phyloP scores from a whole-genome alignment of 2,329 filamentous ascomycete species.

The Alternaria arborescens region DNA sequence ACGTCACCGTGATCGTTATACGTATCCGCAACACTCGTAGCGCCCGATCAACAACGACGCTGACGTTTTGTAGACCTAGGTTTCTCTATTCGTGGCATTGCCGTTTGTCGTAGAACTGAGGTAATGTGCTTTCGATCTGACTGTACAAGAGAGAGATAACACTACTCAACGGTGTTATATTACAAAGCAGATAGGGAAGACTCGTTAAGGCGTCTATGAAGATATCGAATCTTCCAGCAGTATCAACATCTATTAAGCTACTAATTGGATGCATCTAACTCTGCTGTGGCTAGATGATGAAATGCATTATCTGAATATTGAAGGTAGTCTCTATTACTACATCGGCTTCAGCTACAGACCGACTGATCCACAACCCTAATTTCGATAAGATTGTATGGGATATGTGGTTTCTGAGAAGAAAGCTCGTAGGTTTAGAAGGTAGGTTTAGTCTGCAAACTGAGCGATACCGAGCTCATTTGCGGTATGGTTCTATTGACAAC shows the following conservation, averaged over 20 bases:
- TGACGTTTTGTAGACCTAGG: constrained; percentile 54
- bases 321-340: too few relatives aligned
- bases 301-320: too few relatives aligned
- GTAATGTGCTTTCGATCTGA: constrained; percentile 62
- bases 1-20: too few relatives aligned
- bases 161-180: constrained; percentile 58
- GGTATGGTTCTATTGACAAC: constrained; percentile 25
- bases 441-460: constrained; percentile 56
- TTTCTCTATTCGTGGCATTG: constrained; percentile 60
- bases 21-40: too few relatives aligned
- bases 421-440: constrained; percentile 55
- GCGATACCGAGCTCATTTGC: constrained; percentile 47
- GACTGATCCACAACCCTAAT: too few relatives aligned
- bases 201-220: too few relatives aligned
- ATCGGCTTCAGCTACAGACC: too few relatives aligned
- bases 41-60: constrained; percentile 47
- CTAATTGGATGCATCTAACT: too few relatives aligned
- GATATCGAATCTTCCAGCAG: too few relatives aligned
- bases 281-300: too few relatives aligned
- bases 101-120: constrained; percentile 59
- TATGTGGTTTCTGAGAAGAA: constrained; percentile 52
- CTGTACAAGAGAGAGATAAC: constrained; percentile 63
- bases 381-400: constrained; percentile 26
- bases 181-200: too few relatives aligned
- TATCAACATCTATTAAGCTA: too few relatives aligned